phyloP scores from a whole-genome alignment of 352 stramenopile genomes.

The Globisporangium cederbergense region DNA sequence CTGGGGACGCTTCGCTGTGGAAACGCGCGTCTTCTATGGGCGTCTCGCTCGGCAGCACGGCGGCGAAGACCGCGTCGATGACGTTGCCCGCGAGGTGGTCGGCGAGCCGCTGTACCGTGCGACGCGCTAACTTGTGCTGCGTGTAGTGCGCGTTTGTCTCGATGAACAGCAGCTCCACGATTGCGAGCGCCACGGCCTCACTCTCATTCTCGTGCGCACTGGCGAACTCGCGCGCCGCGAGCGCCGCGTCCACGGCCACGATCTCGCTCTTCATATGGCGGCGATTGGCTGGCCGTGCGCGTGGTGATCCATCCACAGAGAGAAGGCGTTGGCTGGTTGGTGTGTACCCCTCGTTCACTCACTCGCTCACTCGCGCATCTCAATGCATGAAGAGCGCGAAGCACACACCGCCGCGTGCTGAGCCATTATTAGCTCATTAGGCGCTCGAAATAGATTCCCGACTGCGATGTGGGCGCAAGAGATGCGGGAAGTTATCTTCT shows the following conservation, averaged over 20 bases:
- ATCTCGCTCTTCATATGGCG: conserved; percentile 23
- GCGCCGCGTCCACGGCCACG: conserved; percentile 33
- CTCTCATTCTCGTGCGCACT: conserved; percentile 46
- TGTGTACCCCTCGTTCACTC: too few relatives aligned
- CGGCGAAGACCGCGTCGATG: conserved; percentile 33
- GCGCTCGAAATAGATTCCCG: background rate
- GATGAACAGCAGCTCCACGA: conserved; percentile 47
- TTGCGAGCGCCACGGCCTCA: conserved; percentile 45
- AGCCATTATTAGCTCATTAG: background rate
- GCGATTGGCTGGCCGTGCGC: too few relatives aligned
- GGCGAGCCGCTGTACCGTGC: conserved; percentile 22
- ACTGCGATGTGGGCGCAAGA: too few relatives aligned
- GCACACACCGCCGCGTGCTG: too few relatives aligned
- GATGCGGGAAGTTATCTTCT: too few relatives aligned
- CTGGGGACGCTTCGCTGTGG: conserved; percentile 20
- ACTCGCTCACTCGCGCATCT: too few relatives aligned
- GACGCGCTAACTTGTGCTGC: conserved; percentile 30
- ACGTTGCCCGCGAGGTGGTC: conserved; percentile 30
- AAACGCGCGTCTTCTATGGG: conserved; percentile 21
- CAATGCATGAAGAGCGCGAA: background rate
- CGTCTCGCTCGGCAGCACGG: conserved; percentile 24
- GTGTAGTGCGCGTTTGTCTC: conserved; percentile 54
- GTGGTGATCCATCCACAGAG: too few relatives aligned
- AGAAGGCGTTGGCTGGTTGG: too few relatives aligned
- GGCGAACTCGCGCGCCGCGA: conserved; percentile 20